These are phyloP conservation scores for Protomyces lactucae-debilis DNA, from an alignment of 1,139 yeast genomes.

Conservation along the genomic window DNA sequence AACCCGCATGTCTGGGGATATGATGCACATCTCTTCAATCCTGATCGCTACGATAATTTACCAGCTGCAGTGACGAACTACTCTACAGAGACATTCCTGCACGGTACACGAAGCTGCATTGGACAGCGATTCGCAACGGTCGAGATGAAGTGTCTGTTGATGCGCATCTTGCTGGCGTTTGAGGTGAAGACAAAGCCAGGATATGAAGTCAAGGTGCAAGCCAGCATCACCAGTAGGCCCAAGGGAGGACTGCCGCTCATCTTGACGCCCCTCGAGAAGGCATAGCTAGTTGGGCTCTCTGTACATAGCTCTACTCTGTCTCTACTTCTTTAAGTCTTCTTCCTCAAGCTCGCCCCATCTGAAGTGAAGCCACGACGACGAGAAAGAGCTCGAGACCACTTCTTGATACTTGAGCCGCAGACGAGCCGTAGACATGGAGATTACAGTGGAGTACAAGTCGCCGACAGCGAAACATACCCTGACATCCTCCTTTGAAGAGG, in stretches of 20 bases:
- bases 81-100: constrained; percentile 31
- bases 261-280: constrained; percentile 9
- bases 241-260: constrained; percentile 30
- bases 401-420: neutral
- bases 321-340: no score
- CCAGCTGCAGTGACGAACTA: constrained; percentile 28
- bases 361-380: no score
- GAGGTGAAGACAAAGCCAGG: constrained; percentile 28
- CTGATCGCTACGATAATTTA: constrained; percentile 31
- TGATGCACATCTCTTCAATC: constrained; percentile 31
- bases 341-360: no score
- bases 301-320: no score
- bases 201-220: constrained; percentile 23
- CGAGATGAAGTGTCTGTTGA: constrained; percentile 30
- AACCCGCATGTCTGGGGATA: constrained; percentile 31
- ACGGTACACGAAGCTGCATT: constrained; percentile 32
- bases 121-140: constrained; percentile 31
- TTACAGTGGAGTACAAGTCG: neutral
- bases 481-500: neutral
- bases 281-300: no score
- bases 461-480: neutral
- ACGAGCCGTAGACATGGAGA: neutral
- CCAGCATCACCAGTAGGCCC: constrained; percentile 30
- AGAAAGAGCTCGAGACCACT: no score
- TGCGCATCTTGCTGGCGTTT: constrained; percentile 27